Base-by-base conservation (phyloP, 2,329 filamentous ascomycete genomes). In the Calonectria honghensis region DNA sequence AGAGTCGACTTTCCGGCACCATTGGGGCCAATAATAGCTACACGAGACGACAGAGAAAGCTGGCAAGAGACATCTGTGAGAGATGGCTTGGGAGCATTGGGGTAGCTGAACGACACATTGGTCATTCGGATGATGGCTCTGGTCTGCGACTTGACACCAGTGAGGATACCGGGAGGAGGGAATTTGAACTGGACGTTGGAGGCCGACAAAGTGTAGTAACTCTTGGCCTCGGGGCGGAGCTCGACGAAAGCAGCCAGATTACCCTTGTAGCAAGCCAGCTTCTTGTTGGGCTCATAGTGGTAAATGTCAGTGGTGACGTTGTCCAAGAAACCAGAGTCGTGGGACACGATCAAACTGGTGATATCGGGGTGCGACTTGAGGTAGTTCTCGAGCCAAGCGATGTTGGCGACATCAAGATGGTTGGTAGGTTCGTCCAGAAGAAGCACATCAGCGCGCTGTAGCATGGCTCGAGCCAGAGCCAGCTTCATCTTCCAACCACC, bases 401-500 rank as follows among this genome's bases (percentile, higher is more conserved):
- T 96, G 85, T 98, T 98, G 82, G 93, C 93, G 81, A 98, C 96
- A 85, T 99, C 97, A 84, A 99, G 89, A 87, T 99, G 97, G 89
- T 99, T 99, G 81, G 97, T 99, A 86, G 97, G 97, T 91, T 99
- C 97, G 90, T 99, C 97, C 73, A 99, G 92, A 67, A 99, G 90
- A 73, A 99, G 91, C 66, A 99, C 96, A 84, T 99, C 97, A n/a
- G 97, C 96, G 83, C 93, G 94, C 90, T 97, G 95, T 82, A 99
- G 91, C 96, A 99, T 98, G 77, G 97, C 97, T 82, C 97, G 93
- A 68, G 97, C 97, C 85, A 99, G 88, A 78, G 97, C 97, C 75
- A 99, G 89, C 92, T 99, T 99, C 97, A 99, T 99, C 91, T 98
- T 98, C 97, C 97, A 99, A 84, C 97, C 97, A 87, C 97, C 97